Conservation (phyloP, 768 basidiomycete genomes). For the Auriscalpium microsporum region DNA sequence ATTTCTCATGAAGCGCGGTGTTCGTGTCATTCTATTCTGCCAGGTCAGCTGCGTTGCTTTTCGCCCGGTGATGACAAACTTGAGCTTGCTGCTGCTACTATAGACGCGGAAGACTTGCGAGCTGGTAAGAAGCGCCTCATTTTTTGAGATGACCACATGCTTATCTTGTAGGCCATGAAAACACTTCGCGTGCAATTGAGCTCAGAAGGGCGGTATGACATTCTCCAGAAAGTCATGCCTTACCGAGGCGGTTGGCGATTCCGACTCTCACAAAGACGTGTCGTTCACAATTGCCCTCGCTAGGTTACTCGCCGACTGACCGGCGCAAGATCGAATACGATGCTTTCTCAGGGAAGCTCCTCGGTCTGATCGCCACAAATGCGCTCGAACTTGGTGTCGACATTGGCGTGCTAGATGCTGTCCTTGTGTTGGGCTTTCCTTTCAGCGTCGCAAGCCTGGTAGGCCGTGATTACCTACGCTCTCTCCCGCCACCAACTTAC, state of each 20-base stretch:
- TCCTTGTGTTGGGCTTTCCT: constrained; percentile 85
- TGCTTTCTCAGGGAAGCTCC: constrained; percentile 74
- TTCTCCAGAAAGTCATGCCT: constrained; percentile 66
- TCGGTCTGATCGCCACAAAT: constrained; percentile 86
- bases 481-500: neutral
- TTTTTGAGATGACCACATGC: neutral
- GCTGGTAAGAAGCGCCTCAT: constrained; percentile 37
- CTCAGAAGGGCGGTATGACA: constrained; percentile 66
- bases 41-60: constrained; percentile 37
- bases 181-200: constrained; percentile 61
- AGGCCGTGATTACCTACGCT: constrained; percentile 15
- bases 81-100: neutral
- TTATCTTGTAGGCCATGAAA: constrained; percentile 59
- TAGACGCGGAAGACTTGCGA: constrained; percentile 80
- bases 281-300: neutral
- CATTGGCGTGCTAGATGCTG: constrained; percentile 81
- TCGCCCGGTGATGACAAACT: neutral
- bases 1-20: constrained; percentile 73
- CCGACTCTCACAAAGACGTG: neutral
- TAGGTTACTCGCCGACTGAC: constrained; percentile 38
- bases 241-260: constrained; percentile 66
- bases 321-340: constrained; percentile 77
- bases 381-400: constrained; percentile 90
- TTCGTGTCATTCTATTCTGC: constrained; percentile 84
- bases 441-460: constrained; percentile 75